Conservation (phyloP, 371 early-diverging fungal genomes). For the Mortierella sp. region DNA sequence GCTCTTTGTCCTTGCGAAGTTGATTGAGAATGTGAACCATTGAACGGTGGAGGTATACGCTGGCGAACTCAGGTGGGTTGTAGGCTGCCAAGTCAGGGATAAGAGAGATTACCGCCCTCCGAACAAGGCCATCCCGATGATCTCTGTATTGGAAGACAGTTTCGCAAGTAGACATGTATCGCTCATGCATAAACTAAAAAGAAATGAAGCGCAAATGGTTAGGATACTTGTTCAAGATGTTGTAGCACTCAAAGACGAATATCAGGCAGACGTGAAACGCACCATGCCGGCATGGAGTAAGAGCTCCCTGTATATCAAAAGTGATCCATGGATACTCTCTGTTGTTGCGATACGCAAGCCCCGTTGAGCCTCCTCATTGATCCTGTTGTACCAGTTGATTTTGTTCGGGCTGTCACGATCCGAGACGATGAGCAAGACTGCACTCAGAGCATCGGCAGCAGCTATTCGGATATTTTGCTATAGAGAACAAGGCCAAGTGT, state of each 20-base stretch:
- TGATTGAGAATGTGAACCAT: slow-evolving; percentile 85
- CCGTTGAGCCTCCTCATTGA: slow-evolving; percentile 89
- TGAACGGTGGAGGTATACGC: slow-evolving; percentile 77
- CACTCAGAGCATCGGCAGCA: slow-evolving; percentile 91
- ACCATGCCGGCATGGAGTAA: slow-evolving; percentile 89
- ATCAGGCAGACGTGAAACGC: slow-evolving; percentile 9
- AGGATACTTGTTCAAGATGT: neutral
- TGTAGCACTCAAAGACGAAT: neutral
- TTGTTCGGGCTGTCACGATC: slow-evolving; percentile 83
- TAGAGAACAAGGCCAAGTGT: neutral
- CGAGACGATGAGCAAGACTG: slow-evolving; percentile 86
- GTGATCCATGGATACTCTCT: slow-evolving; percentile 93
- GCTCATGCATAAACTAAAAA: slow-evolving; percentile 85
- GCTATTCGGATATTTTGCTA: slow-evolving; percentile 83
- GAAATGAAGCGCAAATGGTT: neutral
- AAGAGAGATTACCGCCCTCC: slow-evolving; percentile 86
- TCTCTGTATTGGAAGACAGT: slow-evolving; percentile 85
- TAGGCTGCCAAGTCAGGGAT: slow-evolving; percentile 90
- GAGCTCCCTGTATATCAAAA: slow-evolving; percentile 88
- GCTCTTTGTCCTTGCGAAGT: slow-evolving; percentile 85
- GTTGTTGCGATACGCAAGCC: slow-evolving; percentile 79
- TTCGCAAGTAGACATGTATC: slow-evolving; percentile 85
- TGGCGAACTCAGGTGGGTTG: slow-evolving; percentile 84
- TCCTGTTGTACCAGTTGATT: slow-evolving; percentile 81
- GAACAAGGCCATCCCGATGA: slow-evolving; percentile 85